These are phyloP conservation scores for Didymella glomerata DNA, from an alignment of 2,329 filamentous ascomycete genomes.

Conservation along the genomic window DNA sequence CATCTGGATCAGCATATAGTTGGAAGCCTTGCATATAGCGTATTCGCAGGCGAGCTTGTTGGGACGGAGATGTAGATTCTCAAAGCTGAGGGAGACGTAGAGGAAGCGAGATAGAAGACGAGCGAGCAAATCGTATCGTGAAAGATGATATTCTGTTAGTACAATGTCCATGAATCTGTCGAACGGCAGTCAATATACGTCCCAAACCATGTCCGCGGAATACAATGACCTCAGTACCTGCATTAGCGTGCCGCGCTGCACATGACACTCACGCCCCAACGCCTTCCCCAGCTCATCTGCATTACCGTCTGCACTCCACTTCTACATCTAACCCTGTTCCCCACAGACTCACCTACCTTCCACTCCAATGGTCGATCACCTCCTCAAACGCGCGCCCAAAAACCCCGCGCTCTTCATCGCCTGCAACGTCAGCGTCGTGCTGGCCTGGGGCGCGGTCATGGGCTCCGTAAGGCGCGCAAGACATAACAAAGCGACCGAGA, in stretches of 20 bases:
- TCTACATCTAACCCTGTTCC: background rate
- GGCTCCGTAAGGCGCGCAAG: conserved; percentile 11
- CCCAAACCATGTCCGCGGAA: background rate
- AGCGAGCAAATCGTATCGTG: background rate
- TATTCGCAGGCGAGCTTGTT: background rate
- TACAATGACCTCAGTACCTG: conserved; percentile 17
- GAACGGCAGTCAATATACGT: no score
- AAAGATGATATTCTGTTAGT: no score
- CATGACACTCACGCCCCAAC: conserved; percentile 2
- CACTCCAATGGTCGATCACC: conserved; percentile 11
- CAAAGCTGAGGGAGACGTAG: background rate
- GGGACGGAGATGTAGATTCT: background rate
- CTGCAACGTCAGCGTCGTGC: conserved; percentile 14
- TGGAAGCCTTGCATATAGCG: conserved; percentile 10
- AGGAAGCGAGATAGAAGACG: background rate
- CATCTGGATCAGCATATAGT: conserved; percentile 11
- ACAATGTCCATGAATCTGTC: no score
- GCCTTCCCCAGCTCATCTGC: no score
- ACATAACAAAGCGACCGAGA: background rate
- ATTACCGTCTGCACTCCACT: no score
- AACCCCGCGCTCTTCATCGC: conserved; percentile 17
- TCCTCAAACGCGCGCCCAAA: conserved; percentile 18
- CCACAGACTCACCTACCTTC: no score
- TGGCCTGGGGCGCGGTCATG: conserved; percentile 18
- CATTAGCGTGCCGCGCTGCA: background rate